A percentile compares a stretch with the other conserved stretches of the same genome.
Evolutionary conservation across 768 basidiomycete genomes (phyloP).

Genomic region (Favolaschia claudopus): DNA sequence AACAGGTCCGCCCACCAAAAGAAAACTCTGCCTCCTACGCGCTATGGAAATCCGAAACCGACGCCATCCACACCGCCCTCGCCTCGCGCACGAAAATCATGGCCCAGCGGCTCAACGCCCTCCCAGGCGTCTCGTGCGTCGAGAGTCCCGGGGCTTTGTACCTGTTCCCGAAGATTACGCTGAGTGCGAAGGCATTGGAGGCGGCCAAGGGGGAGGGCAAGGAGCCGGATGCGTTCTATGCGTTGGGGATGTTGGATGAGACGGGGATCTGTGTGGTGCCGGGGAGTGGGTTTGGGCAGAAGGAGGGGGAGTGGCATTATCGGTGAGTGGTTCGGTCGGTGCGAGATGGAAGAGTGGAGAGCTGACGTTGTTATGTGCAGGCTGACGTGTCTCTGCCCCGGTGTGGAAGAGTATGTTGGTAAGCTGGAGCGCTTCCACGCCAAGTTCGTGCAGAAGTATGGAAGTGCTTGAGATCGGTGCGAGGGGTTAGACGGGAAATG

Average conservation of each 20-base stretch:
- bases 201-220: conserved; percentile 78
- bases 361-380: too few relatives aligned
- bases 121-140: conserved; percentile 91
- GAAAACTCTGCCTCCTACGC: conserved; percentile 76
- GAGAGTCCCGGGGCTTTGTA: conserved; percentile 93
- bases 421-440: conserved; percentile 69
- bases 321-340: too few relatives aligned
- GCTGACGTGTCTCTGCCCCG: conserved; percentile 93
- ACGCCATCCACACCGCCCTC: conserved; percentile 78
- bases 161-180: conserved; percentile 83
- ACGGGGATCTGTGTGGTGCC: conserved; percentile 96
- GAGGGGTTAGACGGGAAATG: not conserved
- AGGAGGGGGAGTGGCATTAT: conserved; percentile 89
- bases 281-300: conserved; percentile 95
- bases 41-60: conserved; percentile 86
- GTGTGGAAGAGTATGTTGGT: conserved; percentile 90
- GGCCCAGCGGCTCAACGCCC: conserved; percentile 78
- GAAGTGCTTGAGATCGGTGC: not conserved
- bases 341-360: too few relatives aligned
- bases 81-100: conserved; percentile 74
- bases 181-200: conserved; percentile 75
- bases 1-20: conserved; percentile 87
- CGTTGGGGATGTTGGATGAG: conserved; percentile 81
- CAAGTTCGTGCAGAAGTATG: conserved; percentile 44
- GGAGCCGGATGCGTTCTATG: conserved; percentile 90